These are phyloP conservation scores for Colletotrichum lini DNA, from an alignment of 2,329 filamentous ascomycete genomes.

Conservation along the genomic window DNA sequence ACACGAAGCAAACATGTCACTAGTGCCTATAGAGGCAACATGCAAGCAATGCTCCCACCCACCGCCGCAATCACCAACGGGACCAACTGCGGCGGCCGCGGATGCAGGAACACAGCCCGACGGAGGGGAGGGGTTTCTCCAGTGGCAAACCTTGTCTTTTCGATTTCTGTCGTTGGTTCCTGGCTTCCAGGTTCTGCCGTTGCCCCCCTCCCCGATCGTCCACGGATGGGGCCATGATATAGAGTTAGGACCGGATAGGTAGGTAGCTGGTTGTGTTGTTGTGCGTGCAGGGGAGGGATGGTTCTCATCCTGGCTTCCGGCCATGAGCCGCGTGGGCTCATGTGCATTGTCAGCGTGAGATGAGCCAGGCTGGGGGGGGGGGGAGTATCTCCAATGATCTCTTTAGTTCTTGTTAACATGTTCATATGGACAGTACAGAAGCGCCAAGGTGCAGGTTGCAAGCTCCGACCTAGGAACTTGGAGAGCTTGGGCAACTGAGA, in stretches of 20 bases:
- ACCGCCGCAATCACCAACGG: slow-evolving; percentile 9
- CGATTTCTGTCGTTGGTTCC: slow-evolving; percentile 1
- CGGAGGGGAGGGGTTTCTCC: background rate
- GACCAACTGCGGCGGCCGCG: slow-evolving; percentile 8
- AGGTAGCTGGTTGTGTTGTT: background rate
- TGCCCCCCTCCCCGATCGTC: background rate
- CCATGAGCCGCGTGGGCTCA: background rate
- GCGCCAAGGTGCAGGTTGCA: background rate
- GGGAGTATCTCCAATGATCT: background rate
- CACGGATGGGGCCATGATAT: background rate
- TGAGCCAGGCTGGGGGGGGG: background rate
- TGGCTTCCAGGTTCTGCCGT: background rate
- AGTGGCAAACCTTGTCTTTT: background rate
- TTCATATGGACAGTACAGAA: background rate
- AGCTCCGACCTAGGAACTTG: no score
- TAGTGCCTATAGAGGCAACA: slow-evolving; percentile 9
- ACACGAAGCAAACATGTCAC: slow-evolving; percentile 31
- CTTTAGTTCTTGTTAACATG: background rate
- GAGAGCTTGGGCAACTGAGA: background rate
- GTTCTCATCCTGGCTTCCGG: slow-evolving; percentile 26
- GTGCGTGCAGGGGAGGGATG: background rate
- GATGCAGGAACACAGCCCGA: background rate
- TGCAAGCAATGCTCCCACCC: slow-evolving; percentile 8
- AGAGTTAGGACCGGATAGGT: background rate
- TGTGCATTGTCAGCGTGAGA: background rate